Evolutionary conservation across 225 moss, liverwort and hornwort species (phyloP), one percentile per base, ranked within the genome.

Genomic region (Bryum argenteum): DNA sequence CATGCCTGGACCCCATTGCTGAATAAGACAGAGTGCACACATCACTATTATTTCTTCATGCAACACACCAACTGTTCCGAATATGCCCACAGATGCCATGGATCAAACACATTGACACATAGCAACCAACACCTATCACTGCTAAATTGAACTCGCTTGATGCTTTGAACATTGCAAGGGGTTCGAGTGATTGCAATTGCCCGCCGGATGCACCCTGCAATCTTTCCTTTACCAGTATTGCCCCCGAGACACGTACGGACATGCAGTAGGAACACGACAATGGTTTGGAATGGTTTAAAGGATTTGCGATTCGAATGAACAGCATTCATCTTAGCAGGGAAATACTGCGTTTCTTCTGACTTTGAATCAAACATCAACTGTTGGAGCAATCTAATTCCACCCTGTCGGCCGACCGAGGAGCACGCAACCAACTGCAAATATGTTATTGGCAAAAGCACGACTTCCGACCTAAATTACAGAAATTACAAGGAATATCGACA

Each of bases 391-490:
- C 62, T 19, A 52, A 13, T 37, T 69, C 50, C 44, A 58, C 11
- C 59, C 65, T 59, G 43, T 59, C 43, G 48, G 61, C 52, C n/a
- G 64, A 64, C 58, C 65, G 11, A 80, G 38, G 11, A 38, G 70
- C 60, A 21, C 52, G 44, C 24, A 11, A 63, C 50, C 57, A 20
- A 48, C 62, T 57, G 70, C 70, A 28, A 70, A 62, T 19, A 17
- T 51, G 39, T 40, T 61, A 66, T 63, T 41, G n/a, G 56, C 59
- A 54, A 50, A 40, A 50, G 39, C 50, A 8, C 37, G 66, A 67
- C 70, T 71, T 80, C 43, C 24, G 15, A 26, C 71, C 71, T 66
- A 75, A 70, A 67, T 80, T 80, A 80, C 80, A 80, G 18, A 60
- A 75, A 75, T 71, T 71, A 76, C 66, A 71, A 75, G 11, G 66